Evolutionary conservation across 257 asterid genomes (phyloP).

Genomic region (Ligustrum vulgare): DNA sequence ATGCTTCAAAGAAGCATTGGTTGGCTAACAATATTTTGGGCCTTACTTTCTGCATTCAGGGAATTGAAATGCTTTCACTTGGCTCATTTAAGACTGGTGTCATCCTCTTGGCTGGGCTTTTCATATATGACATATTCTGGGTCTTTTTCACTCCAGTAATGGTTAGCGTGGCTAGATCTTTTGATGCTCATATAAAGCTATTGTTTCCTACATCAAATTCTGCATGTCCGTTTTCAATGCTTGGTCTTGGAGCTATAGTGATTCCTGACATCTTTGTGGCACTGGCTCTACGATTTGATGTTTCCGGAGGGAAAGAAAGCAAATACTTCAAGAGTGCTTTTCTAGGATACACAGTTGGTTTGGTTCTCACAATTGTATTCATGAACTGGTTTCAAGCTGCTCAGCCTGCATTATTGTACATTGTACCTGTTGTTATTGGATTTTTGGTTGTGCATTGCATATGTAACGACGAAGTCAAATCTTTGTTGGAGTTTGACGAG

Average conservation of each 20-base stretch:
- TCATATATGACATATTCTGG: slow-evolving; percentile 94
- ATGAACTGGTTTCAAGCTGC: slow-evolving; percentile 99
- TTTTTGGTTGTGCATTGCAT: slow-evolving; percentile 84
- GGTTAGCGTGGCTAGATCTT: slow-evolving; percentile 96
- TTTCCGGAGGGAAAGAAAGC: slow-evolving; percentile 71
- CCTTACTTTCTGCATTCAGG: slow-evolving; percentile 97
- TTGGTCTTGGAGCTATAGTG: slow-evolving; percentile 97
- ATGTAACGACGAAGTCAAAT: too few species aligned
- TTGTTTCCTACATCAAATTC: slow-evolving; percentile 85
- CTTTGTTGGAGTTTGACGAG: too few species aligned
- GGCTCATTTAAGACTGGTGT: slow-evolving; percentile 95
- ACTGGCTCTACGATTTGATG: slow-evolving; percentile 89
- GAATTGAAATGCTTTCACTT: slow-evolving; percentile 94
- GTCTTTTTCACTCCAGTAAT: slow-evolving; percentile 96
- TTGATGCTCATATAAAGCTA: slow-evolving; percentile 98
- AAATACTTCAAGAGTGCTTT: slow-evolving; percentile 91
- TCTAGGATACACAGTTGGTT: slow-evolving; percentile 72
- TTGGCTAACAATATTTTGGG: slow-evolving; percentile 92
- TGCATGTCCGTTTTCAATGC: slow-evolving; percentile 92
- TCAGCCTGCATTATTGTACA: slow-evolving; percentile 91
- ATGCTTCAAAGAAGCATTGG: slow-evolving; percentile 96
- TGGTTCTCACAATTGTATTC: slow-evolving; percentile 69
- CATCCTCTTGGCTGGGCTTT: slow-evolving; percentile 63
- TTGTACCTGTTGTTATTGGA: slow-evolving; percentile 90
- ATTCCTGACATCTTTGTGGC: slow-evolving; percentile 99